A percentile compares a stretch with the other conserved stretches of the same genome.
These are phyloP conservation scores for Leishmania lainsoni DNA, from an alignment of 208 protist species.

Conservation along the genomic window DNA sequence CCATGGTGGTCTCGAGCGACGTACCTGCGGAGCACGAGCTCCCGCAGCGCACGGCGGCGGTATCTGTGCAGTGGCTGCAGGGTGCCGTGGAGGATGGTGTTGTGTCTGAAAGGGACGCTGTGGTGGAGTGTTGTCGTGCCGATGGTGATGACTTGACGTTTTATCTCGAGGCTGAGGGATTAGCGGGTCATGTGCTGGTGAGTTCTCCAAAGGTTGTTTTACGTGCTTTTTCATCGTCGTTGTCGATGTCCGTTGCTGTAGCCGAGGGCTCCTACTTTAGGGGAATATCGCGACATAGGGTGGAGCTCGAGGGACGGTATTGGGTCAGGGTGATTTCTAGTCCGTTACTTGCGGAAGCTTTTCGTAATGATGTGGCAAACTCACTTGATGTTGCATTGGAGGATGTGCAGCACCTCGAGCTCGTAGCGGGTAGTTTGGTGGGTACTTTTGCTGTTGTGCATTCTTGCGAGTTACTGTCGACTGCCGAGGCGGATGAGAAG, in stretches of 20 bases:
- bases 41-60: background rate
- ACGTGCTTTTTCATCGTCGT: too few relatives aligned
- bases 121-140: too few relatives aligned
- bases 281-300: background rate
- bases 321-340: conserved; percentile 10
- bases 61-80: too few relatives aligned
- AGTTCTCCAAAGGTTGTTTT: too few relatives aligned
- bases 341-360: conserved; percentile 4
- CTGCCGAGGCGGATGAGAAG: conserved; percentile 3
- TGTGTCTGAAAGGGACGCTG: too few relatives aligned
- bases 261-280: too few relatives aligned
- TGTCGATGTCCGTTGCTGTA: too few relatives aligned
- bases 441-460: conserved; percentile 37
- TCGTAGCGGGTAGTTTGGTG: conserved; percentile 25
- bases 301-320: conserved; percentile 9
- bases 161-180: too few relatives aligned
- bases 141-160: too few relatives aligned
- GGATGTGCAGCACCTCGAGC: conserved; percentile 21
- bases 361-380: conserved; percentile 38
- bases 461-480: background rate
- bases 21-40: background rate
- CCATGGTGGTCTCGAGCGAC: too few relatives aligned
- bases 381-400: conserved; percentile 21
- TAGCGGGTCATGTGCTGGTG: too few relatives aligned
- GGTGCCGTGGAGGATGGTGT: too few relatives aligned